Base-by-base conservation (phyloP, 1,139 yeast genomes). In the Taphrina confusa region DNA sequence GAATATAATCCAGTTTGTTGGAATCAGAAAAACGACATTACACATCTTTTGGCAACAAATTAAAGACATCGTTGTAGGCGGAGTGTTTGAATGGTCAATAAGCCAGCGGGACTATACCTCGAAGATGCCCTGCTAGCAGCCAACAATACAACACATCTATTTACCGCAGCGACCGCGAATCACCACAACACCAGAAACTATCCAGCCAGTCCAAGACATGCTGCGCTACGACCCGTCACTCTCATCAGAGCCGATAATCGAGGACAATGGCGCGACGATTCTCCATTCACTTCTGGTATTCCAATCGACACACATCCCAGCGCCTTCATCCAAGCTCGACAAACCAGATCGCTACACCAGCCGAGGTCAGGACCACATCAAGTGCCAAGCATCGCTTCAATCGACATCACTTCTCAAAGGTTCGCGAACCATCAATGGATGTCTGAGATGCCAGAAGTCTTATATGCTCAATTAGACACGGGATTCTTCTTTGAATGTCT, bases 381-480 rank as follows among this genome's bases (percentile, higher is more conserved):
- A 6, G 25, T 37, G 25, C n/a, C n/a, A n/a, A n/a, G n/a, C n/a
- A n/a, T n/a, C n/a, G n/a, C n/a, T n/a, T n/a, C n/a, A n/a, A n/a
- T n/a, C n/a, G n/a, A n/a, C n/a, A n/a, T n/a, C n/a, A n/a, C n/a
- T n/a, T n/a, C n/a, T n/a, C n/a, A n/a, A n/a, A n/a, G n/a, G n/a
- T n/a, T n/a, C n/a, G n/a, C n/a, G n/a, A n/a, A n/a, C n/a, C 42
- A n/a, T 18, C n/a, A 16, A 9, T 6, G 4, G 9, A 9, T 4
- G 3, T 8, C 50, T 14, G 27, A 12, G 12, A 20, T 31, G 6
- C 40, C 52, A 16, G 39, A 31, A 31, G 28, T 47, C 25, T 16
- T 47, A 18, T 47, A 47, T 30, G 39, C 52, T 3, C 42, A 47
- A 31, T 31, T 47, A 16, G 52, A 47, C 42, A 14, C 52, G 5